Base-by-base conservation (phyloP, 2,329 filamentous ascomycete species). In the Phyllosticta paracitricarpa region DNA sequence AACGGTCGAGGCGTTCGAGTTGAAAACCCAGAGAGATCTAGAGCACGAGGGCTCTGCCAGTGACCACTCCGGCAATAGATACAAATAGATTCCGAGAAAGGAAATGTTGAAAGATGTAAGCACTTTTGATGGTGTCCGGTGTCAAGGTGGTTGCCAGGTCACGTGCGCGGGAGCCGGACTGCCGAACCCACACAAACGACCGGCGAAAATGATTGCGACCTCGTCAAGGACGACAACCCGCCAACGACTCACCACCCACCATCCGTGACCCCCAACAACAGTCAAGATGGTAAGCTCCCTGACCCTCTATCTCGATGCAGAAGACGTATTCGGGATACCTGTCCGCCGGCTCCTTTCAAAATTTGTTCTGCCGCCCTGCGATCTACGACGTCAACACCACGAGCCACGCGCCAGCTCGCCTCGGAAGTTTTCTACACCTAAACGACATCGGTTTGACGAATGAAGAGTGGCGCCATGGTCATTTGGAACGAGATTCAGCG, bases 241-340 rank as follows among this genome's bases (percentile, higher is more conserved):
- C 60, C 55, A 61, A 57, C 60, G 60, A 61, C 60, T 58, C 68
- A 68, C 70, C 70, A 68, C 68, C 68, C 66, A 67, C 66, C 69
- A 68, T 69, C 68, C 68, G 60, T 63, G 66, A 71, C 68, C 70
- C 68, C 68, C 68, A 69, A 72, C 51, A 71, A 71, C 70, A 70
- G 71, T 71, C 72, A 75, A 71, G 68, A 75, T 75, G 72, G 72
- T 75, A 67, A 74, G 72, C 70, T 55, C 55, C 52, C 25, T 51
- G 26, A 9, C 25, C 25, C 56, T 56, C 51, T 14, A 26, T 24
- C 3, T 56, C 33, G 53, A 53, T 19, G n/a, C 53, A 56, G 33
- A 33, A 52, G 33, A 25, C 4, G 24, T 19, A 25, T 22, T n/a
- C 5, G 51, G 57, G 14, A 12, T 26, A 33, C 56, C 25, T 56